Base-by-base conservation (phyloP, 768 basidiomycete genomes). In the Russula foetens region DNA sequence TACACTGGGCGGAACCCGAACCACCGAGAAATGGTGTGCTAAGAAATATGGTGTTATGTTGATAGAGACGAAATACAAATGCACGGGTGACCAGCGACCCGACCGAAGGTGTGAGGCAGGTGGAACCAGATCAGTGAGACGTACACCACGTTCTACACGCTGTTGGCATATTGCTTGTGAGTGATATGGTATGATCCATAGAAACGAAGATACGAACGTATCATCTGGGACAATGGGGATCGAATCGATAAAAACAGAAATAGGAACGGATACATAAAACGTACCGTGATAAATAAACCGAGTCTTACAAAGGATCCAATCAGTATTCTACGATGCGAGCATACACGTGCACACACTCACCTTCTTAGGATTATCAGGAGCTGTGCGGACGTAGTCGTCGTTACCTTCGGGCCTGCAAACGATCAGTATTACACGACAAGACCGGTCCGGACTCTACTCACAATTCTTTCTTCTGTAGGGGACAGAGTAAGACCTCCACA, bases 291-390 rank as follows among this genome's bases (percentile, higher is more conserved):
- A 92, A 69, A 85, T 83, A 75, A 90, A 92, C 49, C 80, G 81
- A 23, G 90, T 90, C 89, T 91, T 46, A 62, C 5, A 31, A 29
- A 55, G 53, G 58, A 21, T 12, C 23, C 35, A 45, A 68, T 56
- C 50, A 57, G 23, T 12, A 52, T 15, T 23, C 14, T 8, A 7
- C 19, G 2, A 12, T 15, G 19, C 23, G 24, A 19, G 23, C 17
- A 15, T 47, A 49, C 21, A 29, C 24, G 23, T 41, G 23, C 29
- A 38, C 41, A 0, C 46, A 69, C 79, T 19, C 63, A 88, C 90
- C 83, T 91, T 89, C 82, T 92, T 92, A 17, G 90, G 90, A 73
- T 90, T 89, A 45, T 87, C 83, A 5, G 91, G 91, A 8, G 90
- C 91, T 57, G 77, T 80, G 45, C 77, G 74, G 43, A 93, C 86